phyloP scores from a whole-genome alignment of 2,329 filamentous ascomycete species.

The Aspergillus sojae region DNA sequence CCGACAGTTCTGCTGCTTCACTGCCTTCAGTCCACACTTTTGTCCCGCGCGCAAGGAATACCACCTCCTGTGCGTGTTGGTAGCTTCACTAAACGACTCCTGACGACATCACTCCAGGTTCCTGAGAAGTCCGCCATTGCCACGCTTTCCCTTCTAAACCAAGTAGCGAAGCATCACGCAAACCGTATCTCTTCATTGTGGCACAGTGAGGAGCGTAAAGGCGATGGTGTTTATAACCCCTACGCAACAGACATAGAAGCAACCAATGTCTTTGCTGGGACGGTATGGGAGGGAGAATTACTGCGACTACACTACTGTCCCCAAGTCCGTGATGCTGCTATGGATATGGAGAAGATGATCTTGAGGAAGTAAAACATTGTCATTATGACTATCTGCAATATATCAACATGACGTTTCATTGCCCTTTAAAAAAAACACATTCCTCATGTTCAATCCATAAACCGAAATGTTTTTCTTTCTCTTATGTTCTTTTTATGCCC shows the following conservation, averaged over 20 bases:
- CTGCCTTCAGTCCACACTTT: constrained; percentile 77
- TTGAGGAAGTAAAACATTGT: constrained; percentile 21
- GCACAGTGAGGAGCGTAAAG: constrained; percentile 91
- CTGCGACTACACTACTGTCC: constrained; percentile 84
- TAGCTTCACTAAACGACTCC: constrained; percentile 88
- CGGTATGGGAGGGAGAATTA: constrained; percentile 91
- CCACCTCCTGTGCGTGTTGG: constrained; percentile 83
- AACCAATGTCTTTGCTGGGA: constrained; percentile 87
- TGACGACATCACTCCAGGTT: constrained; percentile 78
- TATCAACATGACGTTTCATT: constrained; percentile 1
- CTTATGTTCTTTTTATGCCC: not conserved
- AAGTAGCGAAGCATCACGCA: constrained; percentile 78
- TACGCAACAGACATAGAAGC: constrained; percentile 74
- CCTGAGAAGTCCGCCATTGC: constrained; percentile 88
- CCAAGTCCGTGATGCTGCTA: constrained; percentile 75
- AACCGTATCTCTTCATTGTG: constrained; percentile 83
- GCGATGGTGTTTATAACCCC: constrained; percentile 83
- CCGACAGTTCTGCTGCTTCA: constrained; percentile 90
- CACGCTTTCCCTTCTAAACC: constrained; percentile 73
- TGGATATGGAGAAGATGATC: constrained; percentile 69
- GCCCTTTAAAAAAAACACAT: not conserved
- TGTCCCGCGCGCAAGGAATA: constrained; percentile 74
- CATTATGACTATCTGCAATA: constrained; percentile 14
- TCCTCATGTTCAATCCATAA: not conserved
- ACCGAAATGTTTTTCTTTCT: not conserved